Percentiles rank a stretch among this genome's conserved stretches.
phyloP scores from a whole-genome alignment of 768 basidiomycete species.

The Mycena belliarum region DNA sequence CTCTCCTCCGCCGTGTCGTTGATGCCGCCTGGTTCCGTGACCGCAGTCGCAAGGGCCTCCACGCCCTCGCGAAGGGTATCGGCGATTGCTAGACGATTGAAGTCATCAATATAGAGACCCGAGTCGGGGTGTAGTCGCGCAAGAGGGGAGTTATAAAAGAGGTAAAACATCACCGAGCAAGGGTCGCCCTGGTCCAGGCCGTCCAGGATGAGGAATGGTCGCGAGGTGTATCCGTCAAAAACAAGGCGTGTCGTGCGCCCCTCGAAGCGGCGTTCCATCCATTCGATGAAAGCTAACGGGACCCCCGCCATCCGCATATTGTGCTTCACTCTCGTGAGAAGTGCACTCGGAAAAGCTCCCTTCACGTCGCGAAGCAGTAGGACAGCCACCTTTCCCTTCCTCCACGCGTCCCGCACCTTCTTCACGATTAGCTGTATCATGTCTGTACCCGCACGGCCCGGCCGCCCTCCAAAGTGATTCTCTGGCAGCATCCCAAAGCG shows the following conservation, averaged over 20 bases:
- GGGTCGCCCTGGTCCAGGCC: constrained; percentile 1
- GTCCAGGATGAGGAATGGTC: not conserved
- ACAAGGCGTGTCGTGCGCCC: constrained; percentile 21
- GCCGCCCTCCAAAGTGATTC: constrained; percentile 30
- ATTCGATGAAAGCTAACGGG: constrained; percentile 23
- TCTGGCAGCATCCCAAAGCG: constrained; percentile 21
- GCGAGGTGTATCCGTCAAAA: not conserved
- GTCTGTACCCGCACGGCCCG: constrained; percentile 30
- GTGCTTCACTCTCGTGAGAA: not conserved
- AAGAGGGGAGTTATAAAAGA: not conserved
- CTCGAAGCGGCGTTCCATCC: constrained; percentile 18
- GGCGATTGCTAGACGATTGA: not conserved
- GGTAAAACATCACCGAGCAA: not conserved
- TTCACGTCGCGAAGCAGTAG: not conserved
- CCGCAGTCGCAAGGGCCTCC: too few relatives aligned
- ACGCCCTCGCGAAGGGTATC: not conserved
- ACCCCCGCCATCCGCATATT: constrained; percentile 22
- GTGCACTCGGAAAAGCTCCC: not conserved
- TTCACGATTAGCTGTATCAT: constrained; percentile 23
- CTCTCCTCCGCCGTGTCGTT: too few relatives aligned
- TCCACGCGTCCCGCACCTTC: not conserved
- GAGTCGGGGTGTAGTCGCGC: not conserved
- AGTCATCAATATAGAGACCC: not conserved
- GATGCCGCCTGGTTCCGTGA: too few relatives aligned
- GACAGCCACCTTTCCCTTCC: not conserved